These are phyloP conservation scores for Hyphopichia buzzinii DNA, from an alignment of 1,139 yeast genomes.

Conservation along the genomic window DNA sequence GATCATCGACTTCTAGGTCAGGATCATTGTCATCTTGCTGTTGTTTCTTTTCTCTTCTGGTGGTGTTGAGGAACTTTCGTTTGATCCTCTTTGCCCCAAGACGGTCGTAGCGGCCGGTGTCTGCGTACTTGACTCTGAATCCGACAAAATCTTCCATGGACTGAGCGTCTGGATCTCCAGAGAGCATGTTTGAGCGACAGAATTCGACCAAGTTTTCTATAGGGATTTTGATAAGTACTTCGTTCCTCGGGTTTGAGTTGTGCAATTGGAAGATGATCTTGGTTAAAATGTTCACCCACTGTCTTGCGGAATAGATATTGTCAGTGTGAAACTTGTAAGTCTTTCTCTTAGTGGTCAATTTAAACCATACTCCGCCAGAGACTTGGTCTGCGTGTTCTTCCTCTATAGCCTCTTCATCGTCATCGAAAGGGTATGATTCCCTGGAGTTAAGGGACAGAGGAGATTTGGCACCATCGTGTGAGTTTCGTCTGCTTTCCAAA, in stretches of 20 bases:
- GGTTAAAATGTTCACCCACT: conserved; percentile 76
- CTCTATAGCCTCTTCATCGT: conserved; percentile 25
- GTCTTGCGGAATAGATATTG: conserved; percentile 65
- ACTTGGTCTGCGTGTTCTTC: conserved; percentile 30
- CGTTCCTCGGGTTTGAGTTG: conserved; percentile 65
- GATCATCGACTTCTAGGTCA: conserved; percentile 54
- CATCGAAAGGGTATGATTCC: conserved; percentile 9
- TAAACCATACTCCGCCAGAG: conserved; percentile 48
- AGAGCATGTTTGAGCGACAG: conserved; percentile 36
- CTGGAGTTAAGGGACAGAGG: conserved; percentile 1
- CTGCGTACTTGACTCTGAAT: conserved; percentile 21
- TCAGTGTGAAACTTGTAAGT: conserved; percentile 73
- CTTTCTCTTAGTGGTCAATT: conserved; percentile 54
- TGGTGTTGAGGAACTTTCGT: conserved; percentile 2
- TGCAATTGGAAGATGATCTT: conserved; percentile 67
- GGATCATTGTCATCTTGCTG: conserved; percentile 17
- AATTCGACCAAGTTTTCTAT: conserved; percentile 62
- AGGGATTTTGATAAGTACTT: conserved; percentile 78
- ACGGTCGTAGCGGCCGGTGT: conserved; percentile 6
- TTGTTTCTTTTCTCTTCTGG: conserved; percentile 4
- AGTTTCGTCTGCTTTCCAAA: background rate
- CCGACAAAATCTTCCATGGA: conserved; percentile 20
- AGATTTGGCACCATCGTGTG: background rate
- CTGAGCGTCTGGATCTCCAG: conserved; percentile 15
- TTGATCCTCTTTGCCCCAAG: conserved; percentile 3